phyloP scores from a whole-genome alignment of 2,329 filamentous ascomycete species.

The Sporothrix pallida region DNA sequence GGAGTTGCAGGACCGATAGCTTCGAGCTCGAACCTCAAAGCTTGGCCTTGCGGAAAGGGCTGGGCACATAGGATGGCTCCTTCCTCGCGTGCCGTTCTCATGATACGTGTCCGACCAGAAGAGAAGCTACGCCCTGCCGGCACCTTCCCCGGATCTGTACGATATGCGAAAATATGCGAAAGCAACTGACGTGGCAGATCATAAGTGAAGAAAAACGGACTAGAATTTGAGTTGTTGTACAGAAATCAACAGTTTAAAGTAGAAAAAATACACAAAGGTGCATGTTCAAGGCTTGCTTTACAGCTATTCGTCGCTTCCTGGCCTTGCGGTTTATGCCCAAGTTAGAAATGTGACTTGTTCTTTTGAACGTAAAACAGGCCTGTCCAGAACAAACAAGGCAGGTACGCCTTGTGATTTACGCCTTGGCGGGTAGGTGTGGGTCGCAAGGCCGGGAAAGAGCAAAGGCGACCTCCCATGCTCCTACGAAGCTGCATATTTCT shows the following conservation, averaged over 20 bases:
- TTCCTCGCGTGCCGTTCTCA: not conserved
- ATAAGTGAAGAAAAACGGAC: conserved; percentile 36
- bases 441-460: not conserved
- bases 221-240: conserved; percentile 37
- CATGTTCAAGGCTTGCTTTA: conserved; percentile 29
- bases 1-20: too few species aligned
- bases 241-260: not conserved
- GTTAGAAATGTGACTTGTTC: not conserved
- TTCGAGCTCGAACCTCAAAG: not conserved
- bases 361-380: not conserved
- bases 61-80: not conserved
- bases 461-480: too few species aligned
- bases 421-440: not conserved
- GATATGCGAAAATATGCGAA: not conserved
- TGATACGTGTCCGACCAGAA: conserved; percentile 6
- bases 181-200: conserved; percentile 12
- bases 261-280: conserved; percentile 26
- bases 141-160: conserved; percentile 1
- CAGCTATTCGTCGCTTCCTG: not conserved
- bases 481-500: too few species aligned
- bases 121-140: conserved; percentile 12
- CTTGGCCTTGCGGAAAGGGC: not conserved
- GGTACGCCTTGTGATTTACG: not conserved
- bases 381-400: not conserved
- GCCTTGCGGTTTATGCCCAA: conserved; percentile 24